Evolutionary conservation across 495 filamentous ascomycete genomes (phyloP).

Genomic region (Penicillium herquei): DNA sequence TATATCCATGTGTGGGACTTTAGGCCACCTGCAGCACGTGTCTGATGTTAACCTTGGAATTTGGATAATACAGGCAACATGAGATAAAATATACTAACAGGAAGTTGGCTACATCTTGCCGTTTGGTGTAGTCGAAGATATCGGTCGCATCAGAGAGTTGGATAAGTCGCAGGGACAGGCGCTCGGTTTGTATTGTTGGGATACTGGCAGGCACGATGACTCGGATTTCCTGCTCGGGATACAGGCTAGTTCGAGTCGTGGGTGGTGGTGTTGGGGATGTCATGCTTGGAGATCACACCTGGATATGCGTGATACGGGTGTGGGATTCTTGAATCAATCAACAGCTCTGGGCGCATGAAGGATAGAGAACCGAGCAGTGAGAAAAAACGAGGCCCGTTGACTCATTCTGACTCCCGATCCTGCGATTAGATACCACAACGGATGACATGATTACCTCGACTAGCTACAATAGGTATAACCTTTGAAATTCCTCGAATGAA

Average conservation of each 20-base stretch:
- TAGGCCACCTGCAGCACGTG: slow-evolving; percentile 13
- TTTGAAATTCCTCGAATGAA: background rate
- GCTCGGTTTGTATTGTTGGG: slow-evolving; percentile 16
- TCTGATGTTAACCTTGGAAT: slow-evolving; percentile 3
- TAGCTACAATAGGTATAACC: too few species aligned
- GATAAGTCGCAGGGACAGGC: slow-evolving; percentile 20
- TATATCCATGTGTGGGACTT: slow-evolving; percentile 15
- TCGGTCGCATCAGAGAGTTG: slow-evolving; percentile 16
- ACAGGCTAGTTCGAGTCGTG: slow-evolving; percentile 2
- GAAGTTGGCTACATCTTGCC: slow-evolving; percentile 28
- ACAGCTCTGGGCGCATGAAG: too few species aligned
- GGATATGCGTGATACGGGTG: background rate
- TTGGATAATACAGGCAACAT: background rate
- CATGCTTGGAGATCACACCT: background rate
- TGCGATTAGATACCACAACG: too few species aligned
- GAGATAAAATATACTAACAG: slow-evolving; percentile 18
- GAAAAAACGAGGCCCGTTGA: too few species aligned
- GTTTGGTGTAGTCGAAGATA: slow-evolving; percentile 19
- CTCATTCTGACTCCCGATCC: too few species aligned
- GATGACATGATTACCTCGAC: too few species aligned
- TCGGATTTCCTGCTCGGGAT: slow-evolving; percentile 11
- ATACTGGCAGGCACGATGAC: slow-evolving; percentile 17
- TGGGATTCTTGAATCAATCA: background rate
- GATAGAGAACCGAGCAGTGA: too few species aligned
- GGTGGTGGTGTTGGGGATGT: background rate